A percentile compares a stretch with the other conserved stretches of the same genome.
These are phyloP conservation scores for Glebionis coronaria DNA, from an alignment of 129 eudicot species.

Conservation along the genomic window DNA sequence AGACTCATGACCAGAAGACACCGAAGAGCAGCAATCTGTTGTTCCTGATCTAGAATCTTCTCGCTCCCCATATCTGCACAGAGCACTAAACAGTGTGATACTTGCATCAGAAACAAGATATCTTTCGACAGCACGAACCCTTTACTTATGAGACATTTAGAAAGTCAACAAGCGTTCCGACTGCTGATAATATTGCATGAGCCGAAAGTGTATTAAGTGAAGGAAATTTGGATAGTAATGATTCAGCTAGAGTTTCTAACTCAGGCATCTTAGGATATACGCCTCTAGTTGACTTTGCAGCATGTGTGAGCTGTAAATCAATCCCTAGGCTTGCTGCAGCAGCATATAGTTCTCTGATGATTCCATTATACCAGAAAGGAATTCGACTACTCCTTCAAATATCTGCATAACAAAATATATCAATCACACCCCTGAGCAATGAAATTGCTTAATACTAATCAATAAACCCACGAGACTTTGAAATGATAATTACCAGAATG, in stretches of 20 bases:
- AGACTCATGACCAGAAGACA: no score
- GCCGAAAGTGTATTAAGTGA: constrained; percentile 95
- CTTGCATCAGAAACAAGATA: no score
- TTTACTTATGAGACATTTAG: constrained; percentile 51
- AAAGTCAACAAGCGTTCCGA: constrained; percentile 51
- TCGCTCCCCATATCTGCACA: no score
- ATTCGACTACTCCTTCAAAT: no score
- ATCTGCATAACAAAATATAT: constrained; percentile 40
- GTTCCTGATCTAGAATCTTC: no score
- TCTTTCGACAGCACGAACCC: no score
- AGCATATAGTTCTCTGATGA: constrained; percentile 92
- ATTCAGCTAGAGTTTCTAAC: no score
- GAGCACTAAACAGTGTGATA: no score
- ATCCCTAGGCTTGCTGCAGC: constrained; percentile 87
- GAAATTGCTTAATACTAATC: no score
- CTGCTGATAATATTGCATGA: constrained; percentile 82
- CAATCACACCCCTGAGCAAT: not conserved
- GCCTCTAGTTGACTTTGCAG: no score
- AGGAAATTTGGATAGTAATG: constrained; percentile 74
- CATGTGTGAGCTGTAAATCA: constrained; percentile 59
- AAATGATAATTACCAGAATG: constrained; percentile 63
- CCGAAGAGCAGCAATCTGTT: no score
- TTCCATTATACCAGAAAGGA: constrained; percentile 70
- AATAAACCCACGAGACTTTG: not conserved
- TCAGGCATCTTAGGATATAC: no score